Conservation (phyloP, 805 yeast species). For the Komagataella ulmi region DNA sequence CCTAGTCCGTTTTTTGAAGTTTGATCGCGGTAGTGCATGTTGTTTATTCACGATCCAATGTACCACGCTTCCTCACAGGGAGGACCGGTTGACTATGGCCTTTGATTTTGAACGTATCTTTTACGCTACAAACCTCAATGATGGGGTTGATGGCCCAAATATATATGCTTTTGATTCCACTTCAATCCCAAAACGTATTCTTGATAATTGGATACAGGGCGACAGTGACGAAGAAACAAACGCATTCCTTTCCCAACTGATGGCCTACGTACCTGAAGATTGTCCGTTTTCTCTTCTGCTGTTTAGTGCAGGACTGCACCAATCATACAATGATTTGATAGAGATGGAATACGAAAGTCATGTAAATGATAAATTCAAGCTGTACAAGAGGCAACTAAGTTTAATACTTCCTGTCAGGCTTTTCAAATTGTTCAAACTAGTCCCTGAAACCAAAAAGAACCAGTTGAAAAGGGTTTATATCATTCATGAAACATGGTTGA, state of each 20-base stretch:
- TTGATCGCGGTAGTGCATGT: too few relatives aligned
- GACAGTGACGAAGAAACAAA: slow-evolving; percentile 25
- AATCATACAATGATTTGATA: slow-evolving; percentile 9
- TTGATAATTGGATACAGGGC: slow-evolving; percentile 17
- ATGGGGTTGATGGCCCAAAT: slow-evolving; percentile 26
- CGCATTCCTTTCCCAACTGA: slow-evolving; percentile 42
- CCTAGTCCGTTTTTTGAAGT: too few relatives aligned
- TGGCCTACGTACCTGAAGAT: slow-evolving; percentile 42
- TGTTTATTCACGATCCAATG: too few relatives aligned
- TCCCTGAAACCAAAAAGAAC: slow-evolving; percentile 42
- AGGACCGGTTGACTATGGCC: not conserved
- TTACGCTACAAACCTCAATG: not conserved
- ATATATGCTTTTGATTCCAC: slow-evolving; percentile 76
- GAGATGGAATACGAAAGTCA: slow-evolving; percentile 11
- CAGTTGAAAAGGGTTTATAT: slow-evolving; percentile 52
- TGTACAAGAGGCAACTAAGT: not conserved
- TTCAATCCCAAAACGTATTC: slow-evolving; percentile 51
- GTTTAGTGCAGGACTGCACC: slow-evolving; percentile 71
- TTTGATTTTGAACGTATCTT: not conserved
- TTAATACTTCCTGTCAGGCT: slow-evolving; percentile 16
- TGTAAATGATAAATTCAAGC: slow-evolving; percentile 4
- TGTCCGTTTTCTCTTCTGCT: slow-evolving; percentile 52
- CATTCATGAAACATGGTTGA: slow-evolving; percentile 87
- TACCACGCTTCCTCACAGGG: not conserved
- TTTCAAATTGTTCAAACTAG: slow-evolving; percentile 32